These are phyloP conservation scores for Moricandia moricandioides DNA, from an alignment of 345 rosid species.

Conservation along the genomic window DNA sequence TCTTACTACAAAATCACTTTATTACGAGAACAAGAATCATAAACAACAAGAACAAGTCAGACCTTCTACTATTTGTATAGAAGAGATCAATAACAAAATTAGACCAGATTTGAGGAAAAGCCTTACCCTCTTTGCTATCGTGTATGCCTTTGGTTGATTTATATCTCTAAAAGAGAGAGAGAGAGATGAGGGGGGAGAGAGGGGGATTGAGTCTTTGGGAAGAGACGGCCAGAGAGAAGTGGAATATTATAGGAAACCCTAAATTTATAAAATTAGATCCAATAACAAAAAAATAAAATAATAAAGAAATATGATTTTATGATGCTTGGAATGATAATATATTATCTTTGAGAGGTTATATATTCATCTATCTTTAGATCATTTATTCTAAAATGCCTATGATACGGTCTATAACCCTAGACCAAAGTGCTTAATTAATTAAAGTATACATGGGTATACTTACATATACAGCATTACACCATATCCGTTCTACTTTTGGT, in stretches of 20 bases:
- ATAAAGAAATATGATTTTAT: not conserved
- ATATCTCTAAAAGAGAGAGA: slow-evolving; percentile 6
- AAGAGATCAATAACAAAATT: not conserved
- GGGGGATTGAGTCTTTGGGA: not conserved
- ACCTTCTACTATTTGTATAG: slow-evolving; percentile 33
- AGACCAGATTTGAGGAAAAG: slow-evolving; percentile 25
- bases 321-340: slow-evolving; percentile 5
- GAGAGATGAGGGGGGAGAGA: not conserved
- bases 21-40: no score
- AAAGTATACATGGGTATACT: slow-evolving; percentile 12
- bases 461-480: slow-evolving; percentile 37
- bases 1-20: no score
- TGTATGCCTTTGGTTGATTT: slow-evolving; percentile 21
- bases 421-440: slow-evolving; percentile 17
- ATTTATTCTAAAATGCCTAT: slow-evolving; percentile 9
- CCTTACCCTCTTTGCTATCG: slow-evolving; percentile 16
- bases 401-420: slow-evolving; percentile 36
- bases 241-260: slow-evolving; percentile 46
- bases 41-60: slow-evolving; percentile 4
- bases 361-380: slow-evolving; percentile 3
- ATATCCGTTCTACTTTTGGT: slow-evolving; percentile 67
- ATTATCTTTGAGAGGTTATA: not conserved
- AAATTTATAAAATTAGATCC: slow-evolving; percentile 36
- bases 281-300: not conserved
- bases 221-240: slow-evolving; percentile 24